phyloP scores from a whole-genome alignment of 192 early-diverging fungal genomes.

The Gaertneriomyces sp. region DNA sequence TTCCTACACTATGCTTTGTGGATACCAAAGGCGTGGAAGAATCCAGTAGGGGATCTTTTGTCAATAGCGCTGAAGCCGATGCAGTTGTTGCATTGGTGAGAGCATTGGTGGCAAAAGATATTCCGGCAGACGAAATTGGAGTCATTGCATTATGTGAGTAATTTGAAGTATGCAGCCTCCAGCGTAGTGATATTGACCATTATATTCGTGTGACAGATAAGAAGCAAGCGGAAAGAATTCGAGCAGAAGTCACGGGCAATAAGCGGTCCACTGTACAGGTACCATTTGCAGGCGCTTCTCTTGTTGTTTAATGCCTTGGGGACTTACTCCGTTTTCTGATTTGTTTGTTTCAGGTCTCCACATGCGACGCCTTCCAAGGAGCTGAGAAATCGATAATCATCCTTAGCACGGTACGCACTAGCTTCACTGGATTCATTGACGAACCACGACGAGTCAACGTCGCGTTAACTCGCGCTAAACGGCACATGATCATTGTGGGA shows the following conservation, averaged over 20 bases:
- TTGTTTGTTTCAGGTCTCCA: constrained; percentile 52
- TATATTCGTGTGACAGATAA: constrained; percentile 46
- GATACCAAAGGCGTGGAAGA: constrained; percentile 34
- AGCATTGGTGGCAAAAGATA: constrained; percentile 37
- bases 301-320: no score
- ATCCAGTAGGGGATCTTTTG: constrained; percentile 15
- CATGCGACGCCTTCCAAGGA: constrained; percentile 75
- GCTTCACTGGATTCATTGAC: constrained; percentile 60
- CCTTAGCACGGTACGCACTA: constrained; percentile 61
- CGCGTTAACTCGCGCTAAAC: constrained; percentile 66
- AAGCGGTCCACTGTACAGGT: no score
- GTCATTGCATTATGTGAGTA: constrained; percentile 68
- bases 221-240: constrained; percentile 54
- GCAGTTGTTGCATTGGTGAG: constrained; percentile 43
- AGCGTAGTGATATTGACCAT: background rate
- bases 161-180: background rate
- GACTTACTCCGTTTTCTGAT: background rate
- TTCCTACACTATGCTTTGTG: constrained; percentile 58
- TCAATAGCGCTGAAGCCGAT: constrained; percentile 53
- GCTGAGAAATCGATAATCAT: constrained; percentile 76
- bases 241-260: background rate
- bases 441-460: constrained; percentile 68
- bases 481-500: constrained; percentile 63
- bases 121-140: constrained; percentile 53
- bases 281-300: background rate